Percentiles rank a stretch among this genome's conserved stretches.
Conservation (phyloP, 352 stramenopile species). For the Elongisporangium prolatum region DNA sequence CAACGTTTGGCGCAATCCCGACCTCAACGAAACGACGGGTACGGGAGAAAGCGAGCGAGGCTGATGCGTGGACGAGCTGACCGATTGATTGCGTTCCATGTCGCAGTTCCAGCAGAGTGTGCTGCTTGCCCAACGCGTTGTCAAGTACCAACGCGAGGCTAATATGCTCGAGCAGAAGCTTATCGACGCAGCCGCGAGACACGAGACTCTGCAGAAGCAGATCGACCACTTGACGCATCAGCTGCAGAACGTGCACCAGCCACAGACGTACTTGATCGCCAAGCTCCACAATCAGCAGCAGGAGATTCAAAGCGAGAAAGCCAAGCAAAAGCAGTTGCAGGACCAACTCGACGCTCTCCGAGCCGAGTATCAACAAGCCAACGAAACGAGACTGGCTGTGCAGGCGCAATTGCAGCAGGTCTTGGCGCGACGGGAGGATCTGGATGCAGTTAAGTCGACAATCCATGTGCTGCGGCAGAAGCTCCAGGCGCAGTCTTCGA, state of each 20-base stretch:
- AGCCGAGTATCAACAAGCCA: conserved; percentile 27
- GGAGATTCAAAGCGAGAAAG: conserved; percentile 29
- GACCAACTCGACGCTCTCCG: conserved; percentile 38
- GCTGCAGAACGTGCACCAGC: conserved; percentile 55
- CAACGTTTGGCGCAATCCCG: conserved; percentile 62
- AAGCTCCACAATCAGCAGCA: conserved; percentile 44
- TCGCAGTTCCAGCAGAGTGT: conserved; percentile 77
- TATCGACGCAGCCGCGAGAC: conserved; percentile 22
- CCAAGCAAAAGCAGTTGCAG: conserved; percentile 20
- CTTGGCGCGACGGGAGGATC: conserved; percentile 45
- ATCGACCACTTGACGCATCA: conserved; percentile 27
- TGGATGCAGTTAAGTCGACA: conserved; percentile 58
- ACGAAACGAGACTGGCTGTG: conserved; percentile 40
- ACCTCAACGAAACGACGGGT: conserved; percentile 63
- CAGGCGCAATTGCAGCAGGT: conserved; percentile 69
- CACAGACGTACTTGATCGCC: conserved; percentile 73
- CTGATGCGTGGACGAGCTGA: neutral
- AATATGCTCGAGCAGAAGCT: conserved; percentile 38
- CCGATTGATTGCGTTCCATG: conserved; percentile 1
- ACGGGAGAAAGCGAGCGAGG: conserved; percentile 3
- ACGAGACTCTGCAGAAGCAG: conserved; percentile 19
- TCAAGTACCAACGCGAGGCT: conserved; percentile 54
- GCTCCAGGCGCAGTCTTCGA: conserved; percentile 5
- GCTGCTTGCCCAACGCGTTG: conserved; percentile 55
- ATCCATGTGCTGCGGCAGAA: conserved; percentile 40